Percentiles rank a stretch among this genome's conserved stretches.
These are phyloP conservation scores for Calonectria pteridis DNA, from an alignment of 2,329 filamentous ascomycete genomes.

Conservation along the genomic window DNA sequence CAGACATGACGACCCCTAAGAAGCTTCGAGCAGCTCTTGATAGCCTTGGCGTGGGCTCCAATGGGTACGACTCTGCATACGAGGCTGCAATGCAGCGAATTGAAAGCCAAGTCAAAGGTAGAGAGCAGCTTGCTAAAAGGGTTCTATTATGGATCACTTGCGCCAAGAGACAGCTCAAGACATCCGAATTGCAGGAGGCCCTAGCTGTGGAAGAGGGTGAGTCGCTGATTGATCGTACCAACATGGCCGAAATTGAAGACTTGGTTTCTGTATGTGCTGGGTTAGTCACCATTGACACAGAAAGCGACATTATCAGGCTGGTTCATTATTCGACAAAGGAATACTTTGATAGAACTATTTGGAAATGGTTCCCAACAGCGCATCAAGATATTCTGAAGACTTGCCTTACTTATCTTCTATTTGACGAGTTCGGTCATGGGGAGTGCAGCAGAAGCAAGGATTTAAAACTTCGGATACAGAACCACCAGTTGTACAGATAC, in stretches of 20 bases:
- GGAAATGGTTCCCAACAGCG: slow-evolving; percentile 41
- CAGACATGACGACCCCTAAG: background rate
- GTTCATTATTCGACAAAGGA: slow-evolving; percentile 59
- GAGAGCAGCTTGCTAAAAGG: slow-evolving; percentile 50
- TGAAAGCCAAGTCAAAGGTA: slow-evolving; percentile 46
- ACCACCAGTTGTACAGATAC: background rate
- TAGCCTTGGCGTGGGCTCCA: background rate
- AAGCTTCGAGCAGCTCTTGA: background rate
- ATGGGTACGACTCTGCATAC: background rate
- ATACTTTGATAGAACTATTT: slow-evolving; percentile 50
- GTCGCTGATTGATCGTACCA: slow-evolving; percentile 48
- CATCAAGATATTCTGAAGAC: background rate
- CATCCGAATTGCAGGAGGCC: slow-evolving; percentile 54
- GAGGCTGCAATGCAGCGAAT: slow-evolving; percentile 34
- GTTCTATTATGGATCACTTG: slow-evolving; percentile 55
- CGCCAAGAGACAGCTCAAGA: slow-evolving; percentile 48
- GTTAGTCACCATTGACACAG: slow-evolving; percentile 54
- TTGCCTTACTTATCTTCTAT: background rate
- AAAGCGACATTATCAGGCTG: slow-evolving; percentile 52
- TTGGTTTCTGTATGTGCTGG: slow-evolving; percentile 54
- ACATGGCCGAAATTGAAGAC: slow-evolving; percentile 47
- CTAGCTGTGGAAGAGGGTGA: slow-evolving; percentile 50
- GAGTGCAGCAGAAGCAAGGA: too few species aligned
- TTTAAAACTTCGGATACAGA: background rate
- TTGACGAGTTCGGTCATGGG: background rate